Evolutionary conservation across 2,329 filamentous ascomycete species (phyloP).

Genomic region (Aspergillus sp.): DNA sequence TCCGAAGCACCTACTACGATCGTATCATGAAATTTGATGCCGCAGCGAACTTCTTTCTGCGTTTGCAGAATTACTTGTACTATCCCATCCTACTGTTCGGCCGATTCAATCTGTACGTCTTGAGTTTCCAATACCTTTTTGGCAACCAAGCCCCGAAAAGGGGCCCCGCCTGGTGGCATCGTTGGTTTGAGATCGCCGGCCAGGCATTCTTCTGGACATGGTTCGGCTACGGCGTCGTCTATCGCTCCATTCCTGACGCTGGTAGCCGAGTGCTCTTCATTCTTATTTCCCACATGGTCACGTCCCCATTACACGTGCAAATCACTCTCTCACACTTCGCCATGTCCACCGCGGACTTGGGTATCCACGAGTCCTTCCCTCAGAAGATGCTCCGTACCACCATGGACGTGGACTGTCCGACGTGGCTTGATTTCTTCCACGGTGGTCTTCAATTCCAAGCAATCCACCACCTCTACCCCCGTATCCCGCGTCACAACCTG

Average conservation of each 20-base stretch:
- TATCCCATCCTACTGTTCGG: conserved; percentile 73
- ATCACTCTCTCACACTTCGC: conserved; percentile 89
- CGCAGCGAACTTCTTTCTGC: conserved; percentile 60
- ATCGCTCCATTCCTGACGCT: conserved; percentile 61
- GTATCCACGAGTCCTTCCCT: conserved; percentile 74
- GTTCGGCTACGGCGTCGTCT: conserved; percentile 77
- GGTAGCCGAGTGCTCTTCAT: conserved; percentile 65
- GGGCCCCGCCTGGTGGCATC: conserved; percentile 74
- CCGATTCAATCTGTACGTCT: conserved; percentile 76
- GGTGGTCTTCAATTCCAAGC: conserved; percentile 85
- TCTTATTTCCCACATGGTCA: conserved; percentile 70
- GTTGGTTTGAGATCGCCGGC: conserved; percentile 68
- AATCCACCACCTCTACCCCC: conserved; percentile 76
- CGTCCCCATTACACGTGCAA: conserved; percentile 76
- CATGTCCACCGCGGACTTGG: conserved; percentile 84
- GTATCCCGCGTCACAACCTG: conserved; percentile 77
- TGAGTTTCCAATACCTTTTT: conserved; percentile 72
- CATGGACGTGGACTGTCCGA: conserved; percentile 84
- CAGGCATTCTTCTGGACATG: conserved; percentile 77
- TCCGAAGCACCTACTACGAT: conserved; percentile 77
- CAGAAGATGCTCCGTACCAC: conserved; percentile 88
- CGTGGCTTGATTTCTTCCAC: conserved; percentile 83
- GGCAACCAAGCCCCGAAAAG: conserved; percentile 61
- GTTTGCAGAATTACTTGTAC: conserved; percentile 73
- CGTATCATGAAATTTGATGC: conserved; percentile 69